Base-by-base conservation (phyloP, 306 rosid genomes). In the Cucurbita ficifolia region DNA sequence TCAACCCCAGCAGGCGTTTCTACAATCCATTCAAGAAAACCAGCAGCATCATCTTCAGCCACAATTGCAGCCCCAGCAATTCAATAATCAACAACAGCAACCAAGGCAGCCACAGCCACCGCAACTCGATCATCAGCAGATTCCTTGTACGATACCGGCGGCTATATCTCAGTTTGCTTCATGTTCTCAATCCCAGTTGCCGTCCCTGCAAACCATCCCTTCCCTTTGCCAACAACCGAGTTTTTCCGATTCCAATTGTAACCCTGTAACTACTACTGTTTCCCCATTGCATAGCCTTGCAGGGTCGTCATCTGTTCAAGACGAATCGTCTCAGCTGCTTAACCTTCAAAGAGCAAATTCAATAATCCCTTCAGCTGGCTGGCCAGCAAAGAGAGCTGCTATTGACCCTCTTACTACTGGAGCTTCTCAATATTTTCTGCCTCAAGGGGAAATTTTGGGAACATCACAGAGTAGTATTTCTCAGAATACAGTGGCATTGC, bases 301-400 rank as follows among this genome's bases (percentile, higher is more conserved):
- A 81, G 87, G 97, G 72, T 82, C 99, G 72, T 82, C 99, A 5
- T 88, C 83, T 83, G 81, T 90, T 52, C 96, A 83, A 76, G 93
- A 95, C 54, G 99, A 88, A 40, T 50, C 95, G 59, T 80, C 97
- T 72, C 94, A 87, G 75, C 83, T 87, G 63, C 82, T 89, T 69
- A 87, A 84, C 82, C 74, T 88, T 59, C 80, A 87, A 7, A 81
- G 92, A 77, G 76, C 83, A 3, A 24, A 43, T 24, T 17, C 57
- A 10, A 6, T 72, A 85, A 76, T 75, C 64, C 87, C 52, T 81
- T 87, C 71, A 42, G 42, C 71, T 21, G 81, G 74, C 36, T 91
- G 96, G 96, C 90, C 96, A 45, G 88, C 93, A 11, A 95, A 95
- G 82, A 90, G 92, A 58, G 82, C 88, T 42, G 94, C 99, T 10